Base-by-base conservation (phyloP, 2,329 filamentous ascomycete genomes). In the Aspergillus floridensis region DNA sequence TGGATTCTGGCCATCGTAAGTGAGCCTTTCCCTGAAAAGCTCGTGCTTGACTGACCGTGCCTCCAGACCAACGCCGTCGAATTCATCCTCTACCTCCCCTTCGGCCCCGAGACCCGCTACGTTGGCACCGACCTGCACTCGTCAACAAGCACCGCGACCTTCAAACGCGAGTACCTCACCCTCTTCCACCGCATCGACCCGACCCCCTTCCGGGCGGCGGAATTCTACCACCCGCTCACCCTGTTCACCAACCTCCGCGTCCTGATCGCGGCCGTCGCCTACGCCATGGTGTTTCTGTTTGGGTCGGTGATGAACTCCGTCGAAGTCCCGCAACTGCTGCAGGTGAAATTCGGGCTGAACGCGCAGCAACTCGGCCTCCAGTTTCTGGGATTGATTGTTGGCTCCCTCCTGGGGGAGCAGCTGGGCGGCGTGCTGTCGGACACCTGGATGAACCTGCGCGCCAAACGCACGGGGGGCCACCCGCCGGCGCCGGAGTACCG, bases 281-380 rank as follows among this genome's bases (percentile, higher is more conserved):
- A 87, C 66, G 71, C 82, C 3, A 84, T 87, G 77, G 74, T 84
- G 10, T 87, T 87, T 69, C 73, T 82, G 4, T 86, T 83, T 67
- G 77, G 72, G 35, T 80, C 76, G 44, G 80, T 86, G 10, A 73
- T 86, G 62, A 72, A 81, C 56, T 83, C 83, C 0, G 80, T 87
- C 26, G 84, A 87, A 64, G 82, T 87, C 4, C 85, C 85, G 0
- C 83, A 86, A 59, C 76, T 87, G 1, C 84, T 86, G 62, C 76
- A 79, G 5, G 71, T 77, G 35, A 82, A 82, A 60, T 88, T 85
- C 58, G 79, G 78, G 14, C 81, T 87, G 73, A 82, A 84, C 66
- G 71, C 82, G 0, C 79, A 87, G 68, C 80, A 86, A 59, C 76
- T 86, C 6, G 85, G 85, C 0, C 77, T 87, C 1, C 84, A 87